These are phyloP conservation scores for Botryosphaeria agaves DNA, from an alignment of 2,329 filamentous ascomycete genomes.

Conservation along the genomic window DNA sequence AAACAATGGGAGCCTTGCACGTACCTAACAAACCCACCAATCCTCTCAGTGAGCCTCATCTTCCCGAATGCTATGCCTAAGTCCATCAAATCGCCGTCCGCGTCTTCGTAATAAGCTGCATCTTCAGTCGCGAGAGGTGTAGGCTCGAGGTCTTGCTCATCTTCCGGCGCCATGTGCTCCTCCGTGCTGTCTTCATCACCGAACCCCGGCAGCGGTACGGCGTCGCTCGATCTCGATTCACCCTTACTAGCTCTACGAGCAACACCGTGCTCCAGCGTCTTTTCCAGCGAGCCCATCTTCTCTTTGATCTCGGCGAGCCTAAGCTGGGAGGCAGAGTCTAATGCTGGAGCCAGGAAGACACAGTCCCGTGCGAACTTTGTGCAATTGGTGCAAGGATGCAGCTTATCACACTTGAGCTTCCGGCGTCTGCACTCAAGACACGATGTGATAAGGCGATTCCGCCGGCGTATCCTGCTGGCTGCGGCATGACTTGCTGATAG, in stretches of 20 bases:
- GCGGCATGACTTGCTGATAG: too few species aligned
- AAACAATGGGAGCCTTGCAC: constrained; percentile 53
- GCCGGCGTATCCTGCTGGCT: constrained; percentile 35
- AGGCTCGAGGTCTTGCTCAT: constrained; percentile 41
- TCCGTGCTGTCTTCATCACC: constrained; percentile 39
- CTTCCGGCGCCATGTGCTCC: constrained; percentile 30
- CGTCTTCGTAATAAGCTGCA: constrained; percentile 48
- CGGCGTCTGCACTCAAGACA: constrained; percentile 56
- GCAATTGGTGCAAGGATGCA: constrained; percentile 53
- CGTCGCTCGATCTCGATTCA: constrained; percentile 3
- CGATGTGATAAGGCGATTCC: constrained; percentile 50
- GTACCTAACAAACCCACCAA: constrained; percentile 56
- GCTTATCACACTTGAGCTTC: constrained; percentile 65
- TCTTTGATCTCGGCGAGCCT: constrained; percentile 64
- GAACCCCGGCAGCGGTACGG: constrained; percentile 10
- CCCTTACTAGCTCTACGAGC: constrained; percentile 24
- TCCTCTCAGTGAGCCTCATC: constrained; percentile 55
- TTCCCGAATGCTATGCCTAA: constrained; percentile 54
- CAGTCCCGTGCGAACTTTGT: constrained; percentile 32
- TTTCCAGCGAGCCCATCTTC: constrained; percentile 55
- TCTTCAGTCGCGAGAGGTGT: constrained; percentile 47
- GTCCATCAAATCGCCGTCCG: constrained; percentile 52
- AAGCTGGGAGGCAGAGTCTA: constrained; percentile 53
- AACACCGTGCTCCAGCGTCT: constrained; percentile 51
- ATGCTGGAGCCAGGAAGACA: constrained; percentile 46